phyloP scores from a whole-genome alignment of 2,329 filamentous ascomycete species.

The Stagonosporopsis chrysanthemi region DNA sequence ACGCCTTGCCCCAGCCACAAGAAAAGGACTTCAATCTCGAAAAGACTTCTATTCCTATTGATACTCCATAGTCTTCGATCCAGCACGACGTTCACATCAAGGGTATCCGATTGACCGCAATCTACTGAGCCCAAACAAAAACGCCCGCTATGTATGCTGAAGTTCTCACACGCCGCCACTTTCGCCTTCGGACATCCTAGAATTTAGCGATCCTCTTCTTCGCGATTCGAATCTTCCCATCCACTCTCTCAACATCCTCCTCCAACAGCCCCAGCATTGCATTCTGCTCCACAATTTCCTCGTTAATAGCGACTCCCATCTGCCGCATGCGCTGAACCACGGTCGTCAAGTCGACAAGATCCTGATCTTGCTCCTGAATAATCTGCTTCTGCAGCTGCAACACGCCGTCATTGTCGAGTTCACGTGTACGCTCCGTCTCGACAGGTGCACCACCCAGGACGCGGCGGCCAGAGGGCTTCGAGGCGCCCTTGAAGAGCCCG shows the following conservation, averaged over 20 bases:
- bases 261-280: conserved; percentile 70
- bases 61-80: not conserved
- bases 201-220: conserved; percentile 76
- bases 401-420: conserved; percentile 78
- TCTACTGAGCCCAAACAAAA: not conserved
- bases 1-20: too few relatives aligned
- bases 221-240: conserved; percentile 75
- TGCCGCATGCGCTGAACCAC: conserved; percentile 77
- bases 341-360: conserved; percentile 71
- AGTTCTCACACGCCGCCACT: not conserved
- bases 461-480: conserved; percentile 59
- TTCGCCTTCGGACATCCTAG: conserved; percentile 57
- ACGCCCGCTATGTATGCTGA: conserved; percentile 2
- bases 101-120: not conserved
- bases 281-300: conserved; percentile 67
- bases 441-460: conserved; percentile 75
- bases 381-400: conserved; percentile 76
- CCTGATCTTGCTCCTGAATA: conserved; percentile 77
- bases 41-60: too few relatives aligned
- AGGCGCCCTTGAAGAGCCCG: conserved; percentile 43
- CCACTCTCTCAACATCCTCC: conserved; percentile 70
- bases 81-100: not conserved
- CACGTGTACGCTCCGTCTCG: conserved; percentile 78
- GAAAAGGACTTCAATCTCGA: too few relatives aligned
- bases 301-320: conserved; percentile 78